These are phyloP conservation scores for Fusarium aywerte DNA, from an alignment of 2,329 filamentous ascomycete species.

Conservation along the genomic window DNA sequence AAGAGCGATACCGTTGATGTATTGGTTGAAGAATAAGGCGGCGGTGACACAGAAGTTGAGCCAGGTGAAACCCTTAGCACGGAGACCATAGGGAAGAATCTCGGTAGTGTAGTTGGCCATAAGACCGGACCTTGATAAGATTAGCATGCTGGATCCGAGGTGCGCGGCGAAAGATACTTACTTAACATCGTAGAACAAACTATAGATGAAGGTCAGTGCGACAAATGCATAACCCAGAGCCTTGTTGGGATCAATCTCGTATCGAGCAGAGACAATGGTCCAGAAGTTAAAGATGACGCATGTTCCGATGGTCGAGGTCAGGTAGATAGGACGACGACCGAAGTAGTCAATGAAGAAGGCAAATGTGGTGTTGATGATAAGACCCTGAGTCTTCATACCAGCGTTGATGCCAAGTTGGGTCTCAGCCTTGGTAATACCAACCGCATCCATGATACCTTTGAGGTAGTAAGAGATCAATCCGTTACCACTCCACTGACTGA, in stretches of 20 bases:
- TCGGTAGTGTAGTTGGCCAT: slow-evolving; percentile 43
- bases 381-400: slow-evolving; percentile 29
- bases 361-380: slow-evolving; percentile 11
- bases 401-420: slow-evolving; percentile 48
- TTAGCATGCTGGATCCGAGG: neutral
- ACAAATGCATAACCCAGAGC: slow-evolving; percentile 45
- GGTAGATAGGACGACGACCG: slow-evolving; percentile 16
- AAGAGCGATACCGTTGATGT: slow-evolving; percentile 30
- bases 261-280: slow-evolving; percentile 42
- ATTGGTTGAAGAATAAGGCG: slow-evolving; percentile 35
- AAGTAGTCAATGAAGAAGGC: slow-evolving; percentile 45
- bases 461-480: slow-evolving; percentile 30
- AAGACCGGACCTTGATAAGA: slow-evolving; percentile 44
- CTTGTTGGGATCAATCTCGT: slow-evolving; percentile 37
- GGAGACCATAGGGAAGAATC: slow-evolving; percentile 42
- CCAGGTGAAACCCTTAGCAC: slow-evolving; percentile 35
- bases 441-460: slow-evolving; percentile 20
- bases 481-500: slow-evolving; percentile 34
- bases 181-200: slow-evolving; percentile 50
- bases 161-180: neutral
- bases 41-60: slow-evolving; percentile 33
- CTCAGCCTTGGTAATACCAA: slow-evolving; percentile 47
- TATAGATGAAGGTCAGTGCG: slow-evolving; percentile 53
- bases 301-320: slow-evolving; percentile 27
- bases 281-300: slow-evolving; percentile 47